Conservation (phyloP, 1,284 basidiomycete species). For the Ustilago curta region DNA sequence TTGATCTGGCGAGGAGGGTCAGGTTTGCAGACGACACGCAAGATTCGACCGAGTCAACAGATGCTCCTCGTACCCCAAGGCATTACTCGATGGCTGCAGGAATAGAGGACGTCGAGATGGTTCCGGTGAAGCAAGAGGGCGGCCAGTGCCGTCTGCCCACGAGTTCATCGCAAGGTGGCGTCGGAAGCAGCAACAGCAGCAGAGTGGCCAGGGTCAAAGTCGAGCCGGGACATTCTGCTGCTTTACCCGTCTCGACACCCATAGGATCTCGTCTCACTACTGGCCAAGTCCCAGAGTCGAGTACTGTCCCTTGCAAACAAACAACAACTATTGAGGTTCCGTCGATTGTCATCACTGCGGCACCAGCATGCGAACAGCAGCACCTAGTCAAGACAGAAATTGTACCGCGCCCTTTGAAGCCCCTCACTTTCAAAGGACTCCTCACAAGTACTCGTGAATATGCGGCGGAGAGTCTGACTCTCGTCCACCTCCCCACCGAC, state of each 20-base stretch:
- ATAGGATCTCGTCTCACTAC: neutral
- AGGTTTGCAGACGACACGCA: neutral
- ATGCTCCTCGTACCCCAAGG: neutral
- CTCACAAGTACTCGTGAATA: neutral
- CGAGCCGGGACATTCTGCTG: neutral
- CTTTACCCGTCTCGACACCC: neutral
- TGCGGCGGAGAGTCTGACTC: neutral
- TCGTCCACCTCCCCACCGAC: neutral
- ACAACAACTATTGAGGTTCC: neutral
- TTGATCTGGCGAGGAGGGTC: neutral
- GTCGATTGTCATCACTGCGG: constrained; percentile 15
- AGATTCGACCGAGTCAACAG: neutral
- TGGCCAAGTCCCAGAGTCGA: neutral
- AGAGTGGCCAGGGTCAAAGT: neutral
- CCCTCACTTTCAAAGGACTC: neutral
- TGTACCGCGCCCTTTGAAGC: neutral
- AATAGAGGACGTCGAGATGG: neutral
- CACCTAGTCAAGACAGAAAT: neutral
- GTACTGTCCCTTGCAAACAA: neutral
- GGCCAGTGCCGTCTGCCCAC: too few relatives aligned
- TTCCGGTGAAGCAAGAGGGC: constrained; percentile 12
- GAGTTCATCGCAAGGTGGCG: neutral
- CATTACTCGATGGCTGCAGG: neutral
- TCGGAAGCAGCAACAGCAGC: neutral
- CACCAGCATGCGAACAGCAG: neutral